phyloP scores from a whole-genome alignment of 495 filamentous ascomycete species.

The Trichocladium antarcticum region DNA sequence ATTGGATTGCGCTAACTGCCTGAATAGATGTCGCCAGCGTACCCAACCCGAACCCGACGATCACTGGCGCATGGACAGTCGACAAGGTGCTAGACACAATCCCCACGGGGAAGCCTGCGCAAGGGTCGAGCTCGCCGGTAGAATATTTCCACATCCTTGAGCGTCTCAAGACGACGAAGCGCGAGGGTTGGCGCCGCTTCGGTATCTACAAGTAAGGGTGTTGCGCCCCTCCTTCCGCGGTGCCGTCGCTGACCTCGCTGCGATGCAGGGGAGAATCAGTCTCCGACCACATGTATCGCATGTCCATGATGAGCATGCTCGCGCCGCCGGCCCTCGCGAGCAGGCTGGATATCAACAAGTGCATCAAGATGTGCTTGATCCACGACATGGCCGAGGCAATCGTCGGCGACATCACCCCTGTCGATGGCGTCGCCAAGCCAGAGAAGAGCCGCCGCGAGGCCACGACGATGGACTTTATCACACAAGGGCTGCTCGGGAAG shows the following conservation, averaged over 20 bases:
- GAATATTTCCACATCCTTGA: conserved; percentile 90
- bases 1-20: not conserved
- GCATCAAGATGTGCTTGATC: conserved; percentile 85
- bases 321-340: conserved; percentile 65
- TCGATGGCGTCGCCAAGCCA: conserved; percentile 54
- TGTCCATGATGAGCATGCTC: conserved; percentile 92
- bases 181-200: conserved; percentile 91
- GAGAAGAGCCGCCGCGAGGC: conserved; percentile 85
- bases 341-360: conserved; percentile 63
- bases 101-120: conserved; percentile 36
- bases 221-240: conserved; percentile 3
- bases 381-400: conserved; percentile 96
- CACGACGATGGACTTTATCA: conserved; percentile 82
- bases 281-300: conserved; percentile 98
- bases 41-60: conserved; percentile 26
- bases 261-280: conserved; percentile 59
- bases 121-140: conserved; percentile 60
- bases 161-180: conserved; percentile 86
- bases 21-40: conserved; percentile 21
- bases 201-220: conserved; percentile 47
- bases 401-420: conserved; percentile 92
- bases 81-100: conserved; percentile 40
- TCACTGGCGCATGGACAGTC: conserved; percentile 38
- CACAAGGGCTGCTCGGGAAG: conserved; percentile 55
- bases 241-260: conserved; percentile 8